A percentile compares a stretch with the other conserved stretches of the same genome.
These are phyloP conservation scores for Chlorophyllum brunneum DNA, from an alignment of 768 basidiomycete species.

Conservation along the genomic window DNA sequence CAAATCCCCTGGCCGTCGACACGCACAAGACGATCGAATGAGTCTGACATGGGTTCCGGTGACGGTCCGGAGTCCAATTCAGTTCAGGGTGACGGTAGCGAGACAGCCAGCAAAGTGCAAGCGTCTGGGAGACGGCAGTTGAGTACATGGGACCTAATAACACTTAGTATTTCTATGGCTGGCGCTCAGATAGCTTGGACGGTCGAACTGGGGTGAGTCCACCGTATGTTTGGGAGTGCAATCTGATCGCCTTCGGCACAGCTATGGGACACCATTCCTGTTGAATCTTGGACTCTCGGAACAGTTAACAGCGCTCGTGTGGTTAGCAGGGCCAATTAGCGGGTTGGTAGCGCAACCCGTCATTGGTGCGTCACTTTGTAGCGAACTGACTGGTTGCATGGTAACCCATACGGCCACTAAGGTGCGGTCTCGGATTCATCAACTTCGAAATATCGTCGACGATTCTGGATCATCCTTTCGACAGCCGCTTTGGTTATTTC, in stretches of 20 bases:
- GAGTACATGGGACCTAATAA: constrained; percentile 71
- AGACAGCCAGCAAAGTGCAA: constrained; percentile 17
- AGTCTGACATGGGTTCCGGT: constrained; percentile 19
- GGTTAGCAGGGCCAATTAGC: constrained; percentile 93
- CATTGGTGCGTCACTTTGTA: constrained; percentile 60
- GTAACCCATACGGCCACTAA: constrained; percentile 31
- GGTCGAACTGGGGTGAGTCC: constrained; percentile 81
- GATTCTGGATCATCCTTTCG: constrained; percentile 92
- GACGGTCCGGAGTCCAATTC: constrained; percentile 12
- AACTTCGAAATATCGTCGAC: constrained; percentile 81
- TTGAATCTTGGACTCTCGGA: constrained; percentile 70
- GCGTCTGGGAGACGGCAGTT: constrained; percentile 32
- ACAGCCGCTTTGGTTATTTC: constrained; percentile 77
- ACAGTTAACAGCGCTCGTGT: constrained; percentile 89
- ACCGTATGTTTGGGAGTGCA: background rate
- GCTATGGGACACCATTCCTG: constrained; percentile 95
- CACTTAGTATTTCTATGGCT: constrained; percentile 87
- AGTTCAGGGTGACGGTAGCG: constrained; percentile 2
- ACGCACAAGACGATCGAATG: constrained; percentile 24
- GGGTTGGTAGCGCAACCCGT: constrained; percentile 96
- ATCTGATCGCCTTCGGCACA: constrained; percentile 25
- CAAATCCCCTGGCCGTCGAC: constrained; percentile 74
- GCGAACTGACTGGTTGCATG: constrained; percentile 17
- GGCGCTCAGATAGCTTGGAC: constrained; percentile 97
- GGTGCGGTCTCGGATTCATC: constrained; percentile 96